Conservation (phyloP, 108 stramenopile genomes). For the Cyclostephanos tholiformis region DNA sequence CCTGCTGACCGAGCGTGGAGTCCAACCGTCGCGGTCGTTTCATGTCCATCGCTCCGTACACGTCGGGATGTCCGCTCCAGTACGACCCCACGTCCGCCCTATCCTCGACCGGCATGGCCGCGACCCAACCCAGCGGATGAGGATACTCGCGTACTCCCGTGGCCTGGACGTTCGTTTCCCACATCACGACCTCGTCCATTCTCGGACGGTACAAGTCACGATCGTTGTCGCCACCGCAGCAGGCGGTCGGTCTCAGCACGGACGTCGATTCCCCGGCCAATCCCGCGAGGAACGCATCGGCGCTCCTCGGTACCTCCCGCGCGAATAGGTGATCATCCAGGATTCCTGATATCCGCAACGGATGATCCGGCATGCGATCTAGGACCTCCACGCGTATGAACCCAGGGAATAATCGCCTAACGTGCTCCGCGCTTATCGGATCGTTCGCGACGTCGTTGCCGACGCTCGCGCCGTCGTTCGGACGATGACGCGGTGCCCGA, state of each 20-base stretch:
- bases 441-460: constrained; percentile 52
- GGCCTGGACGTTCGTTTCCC: constrained; percentile 76
- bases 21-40: constrained; percentile 48
- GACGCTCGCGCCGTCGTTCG: constrained; percentile 40
- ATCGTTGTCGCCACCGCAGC: constrained; percentile 3
- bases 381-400: constrained; percentile 72
- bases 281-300: constrained; percentile 50
- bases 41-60: constrained; percentile 36
- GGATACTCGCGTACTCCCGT: constrained; percentile 64
- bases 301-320: constrained; percentile 64
- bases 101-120: constrained; percentile 50
- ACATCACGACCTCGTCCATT: constrained; percentile 61
- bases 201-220: constrained; percentile 48
- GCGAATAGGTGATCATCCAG: constrained; percentile 36
- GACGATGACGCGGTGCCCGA: constrained; percentile 7
- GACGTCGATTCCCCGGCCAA: neutral
- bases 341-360: constrained; percentile 33
- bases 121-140: constrained; percentile 45
- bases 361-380: constrained; percentile 27
- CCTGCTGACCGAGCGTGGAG: constrained; percentile 62
- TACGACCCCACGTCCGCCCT: constrained; percentile 60
- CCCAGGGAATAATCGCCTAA: constrained; percentile 68
- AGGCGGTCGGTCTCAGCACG: neutral
- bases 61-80: constrained; percentile 61
- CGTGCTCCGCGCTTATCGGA: constrained; percentile 55